Evolutionary conservation across 495 filamentous ascomycete genomes (phyloP), one percentile per base, ranked within the genome.

Genomic region (Penicillium lagena): DNA sequence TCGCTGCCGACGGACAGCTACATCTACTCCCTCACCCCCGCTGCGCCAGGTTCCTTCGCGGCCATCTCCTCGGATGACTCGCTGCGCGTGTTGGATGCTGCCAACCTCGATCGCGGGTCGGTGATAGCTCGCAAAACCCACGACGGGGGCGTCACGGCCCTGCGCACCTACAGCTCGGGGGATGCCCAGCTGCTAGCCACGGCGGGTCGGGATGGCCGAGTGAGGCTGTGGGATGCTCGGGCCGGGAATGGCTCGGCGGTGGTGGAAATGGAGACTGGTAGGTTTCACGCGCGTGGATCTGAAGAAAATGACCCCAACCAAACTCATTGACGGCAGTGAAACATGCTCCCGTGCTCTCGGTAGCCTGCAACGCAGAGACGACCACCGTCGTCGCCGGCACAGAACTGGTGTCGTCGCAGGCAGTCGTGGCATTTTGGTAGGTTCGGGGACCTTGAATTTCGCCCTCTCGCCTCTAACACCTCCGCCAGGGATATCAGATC

Each of bases 361-460:
- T 93, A 13, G 81, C 80, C 22, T 82, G 78, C 59, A 77, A 75
- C 27, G 66, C 67, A 39, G 63, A 67, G 34, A 75, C 72, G 12
- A 79, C 79, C 51, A 65, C 73, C 9, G 59, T 95, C 10, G 87
- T 80, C 28, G 85, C 81, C 22, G 91, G 91, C 8, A 89, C 86
- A 7, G 90, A 96, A 60, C 67, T 93, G 27, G 76, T 74, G 11
- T 80, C 88, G 32, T 79, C 79, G 27, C 79, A 87, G 58, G 85
- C 86, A 12, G 74, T 80, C 36, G 81, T 95, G 38, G 59, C 81
- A 40, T 69, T 94, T 49, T 96, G 87, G 89, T 88, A 64, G 22
- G 22, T 22, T 22, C 6, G 2, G 4, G 22, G 22, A 22, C 4
- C 22, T 22, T 3, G 22, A 3, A 22, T 22, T 22, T 4, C 3